Base-by-base conservation (phyloP, 306 rosid species). In the Dryas alaskensis region DNA sequence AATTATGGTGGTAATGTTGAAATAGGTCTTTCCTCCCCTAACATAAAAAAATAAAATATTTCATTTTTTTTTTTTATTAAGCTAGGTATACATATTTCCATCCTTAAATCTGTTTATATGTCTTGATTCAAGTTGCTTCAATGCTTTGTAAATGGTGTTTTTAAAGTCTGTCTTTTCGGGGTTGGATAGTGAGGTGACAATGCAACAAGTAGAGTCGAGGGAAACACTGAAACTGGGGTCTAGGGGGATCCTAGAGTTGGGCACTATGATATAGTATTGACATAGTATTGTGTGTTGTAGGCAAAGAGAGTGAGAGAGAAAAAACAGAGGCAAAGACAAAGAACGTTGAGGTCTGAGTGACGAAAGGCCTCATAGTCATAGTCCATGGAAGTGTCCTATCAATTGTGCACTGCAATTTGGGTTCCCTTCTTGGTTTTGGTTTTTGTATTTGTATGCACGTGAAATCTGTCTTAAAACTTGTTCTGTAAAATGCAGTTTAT, bases 321-420 rank as follows among this genome's bases (percentile, higher is more conserved):
- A 31, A 31, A 31, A 31, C 37, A 75, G 49, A 77, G 69, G 77
- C 73, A 75, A n/a, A 58, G 37, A 65, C 74, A 80, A 66, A 62
- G 10, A 71, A 78, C 42, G 77, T 80, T 74, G 55, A 69, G 78
- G 22, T 22, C 22, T 22, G 22, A 22, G 22, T 22, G 22, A 22
- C 22, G 22, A 22, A 22, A 22, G 22, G 78, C 69, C 44, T 62
- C 61, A 19, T 57, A 13, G 6, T 75, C 65, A 19, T 43, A 55
- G 77, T 79, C 78, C 68, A 73, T 80, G 86, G 83, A 74, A 80
- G 69, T 80, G 88, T 87, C 85, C 80, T 80, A 76, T 87, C 88
- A 83, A 79, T 80, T 78, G 44, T 46, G 79, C 81, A 53, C 84
- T 78, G 64, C 71, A 73, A 52, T 74, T 46, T 69, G 46, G 74